A percentile compares a stretch with the other conserved stretches of the same genome.
phyloP scores from a whole-genome alignment of 441 rosid species.

The Pelargonium australe region DNA sequence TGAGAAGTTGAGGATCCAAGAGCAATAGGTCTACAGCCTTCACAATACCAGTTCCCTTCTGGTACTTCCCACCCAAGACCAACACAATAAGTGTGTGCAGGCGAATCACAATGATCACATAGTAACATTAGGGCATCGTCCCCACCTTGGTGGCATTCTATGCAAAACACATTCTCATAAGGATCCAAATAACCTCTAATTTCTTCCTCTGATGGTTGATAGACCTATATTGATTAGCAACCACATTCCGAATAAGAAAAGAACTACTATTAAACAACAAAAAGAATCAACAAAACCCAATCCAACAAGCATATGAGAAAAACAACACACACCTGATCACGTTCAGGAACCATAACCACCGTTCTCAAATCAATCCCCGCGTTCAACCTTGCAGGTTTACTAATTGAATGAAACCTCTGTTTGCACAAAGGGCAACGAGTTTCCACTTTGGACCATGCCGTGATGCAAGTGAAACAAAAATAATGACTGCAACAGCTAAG shows the following conservation, averaged over 20 bases:
- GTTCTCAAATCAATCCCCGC: slow-evolving; percentile 68
- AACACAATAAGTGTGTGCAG: slow-evolving; percentile 97
- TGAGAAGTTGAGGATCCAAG: slow-evolving; percentile 68
- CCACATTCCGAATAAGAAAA: background rate
- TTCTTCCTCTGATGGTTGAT: slow-evolving; percentile 98
- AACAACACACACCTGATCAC: slow-evolving; percentile 55
- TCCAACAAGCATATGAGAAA: slow-evolving; percentile 8
- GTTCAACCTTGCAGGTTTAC: slow-evolving; percentile 70
- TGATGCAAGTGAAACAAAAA: slow-evolving; percentile 93
- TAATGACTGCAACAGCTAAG: slow-evolving; percentile 85
- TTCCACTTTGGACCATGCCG: slow-evolving; percentile 98
- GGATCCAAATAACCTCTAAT: slow-evolving; percentile 89
- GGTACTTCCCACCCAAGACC: slow-evolving; percentile 96
- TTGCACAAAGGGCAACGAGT: slow-evolving; percentile 99
- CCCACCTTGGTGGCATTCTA: slow-evolving; percentile 91
- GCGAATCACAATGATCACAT: slow-evolving; percentile 95
- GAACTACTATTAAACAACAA: slow-evolving; percentile 6
- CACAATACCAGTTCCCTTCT: slow-evolving; percentile 98
- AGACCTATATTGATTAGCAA: slow-evolving; percentile 50
- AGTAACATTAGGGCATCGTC: slow-evolving; percentile 96
- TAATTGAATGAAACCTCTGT: slow-evolving; percentile 79
- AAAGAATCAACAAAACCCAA: slow-evolving; percentile 8
- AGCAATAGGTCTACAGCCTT: slow-evolving; percentile 82
- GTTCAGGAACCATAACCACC: slow-evolving; percentile 70
- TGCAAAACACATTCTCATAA: slow-evolving; percentile 81